phyloP scores from a whole-genome alignment of 768 basidiomycete species.

The Phlebiopsis gigantea region DNA sequence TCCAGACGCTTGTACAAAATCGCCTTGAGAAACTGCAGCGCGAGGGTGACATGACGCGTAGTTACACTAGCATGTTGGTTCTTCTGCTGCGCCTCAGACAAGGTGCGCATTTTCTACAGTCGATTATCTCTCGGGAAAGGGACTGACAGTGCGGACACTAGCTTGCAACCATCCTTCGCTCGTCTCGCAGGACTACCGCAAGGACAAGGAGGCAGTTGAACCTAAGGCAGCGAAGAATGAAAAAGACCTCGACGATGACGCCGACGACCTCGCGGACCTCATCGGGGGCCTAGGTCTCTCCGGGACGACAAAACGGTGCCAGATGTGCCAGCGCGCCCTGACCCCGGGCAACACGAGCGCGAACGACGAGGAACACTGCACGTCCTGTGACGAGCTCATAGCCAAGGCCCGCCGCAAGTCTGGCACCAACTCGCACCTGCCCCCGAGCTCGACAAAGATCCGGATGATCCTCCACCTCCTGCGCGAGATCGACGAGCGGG shows the following conservation, averaged over 20 bases:
- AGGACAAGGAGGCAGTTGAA: conserved; percentile 74
- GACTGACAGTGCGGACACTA: conserved; percentile 24
- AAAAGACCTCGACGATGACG: conserved; percentile 51
- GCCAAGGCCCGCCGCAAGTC: conserved; percentile 41
- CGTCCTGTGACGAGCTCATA: conserved; percentile 52
- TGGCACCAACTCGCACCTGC: conserved; percentile 33
- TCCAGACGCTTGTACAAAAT: conserved; percentile 30
- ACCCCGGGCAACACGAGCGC: conserved; percentile 22
- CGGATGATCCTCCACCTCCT: conserved; percentile 76
- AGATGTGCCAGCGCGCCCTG: conserved; percentile 54
- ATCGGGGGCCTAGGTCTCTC: conserved; percentile 67
- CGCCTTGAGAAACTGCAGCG: conserved; percentile 61
- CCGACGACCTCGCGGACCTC: conserved; percentile 71
- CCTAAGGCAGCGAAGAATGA: conserved; percentile 48
- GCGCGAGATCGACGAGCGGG: conserved; percentile 51
- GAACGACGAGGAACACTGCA: conserved; percentile 32
- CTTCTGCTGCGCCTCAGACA: conserved; percentile 82
- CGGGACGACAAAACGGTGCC: conserved; percentile 53
- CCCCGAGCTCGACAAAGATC: conserved; percentile 82
- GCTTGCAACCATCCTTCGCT: conserved; percentile 90
- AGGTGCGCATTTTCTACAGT: conserved; percentile 59
- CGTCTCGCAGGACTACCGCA: conserved; percentile 68
- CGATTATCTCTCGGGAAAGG: not conserved
- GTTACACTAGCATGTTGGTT: conserved; percentile 67
- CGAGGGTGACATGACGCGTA: conserved; percentile 37